phyloP scores from a whole-genome alignment of 176 grass and related monocot species.

The Zoysia japonica region DNA sequence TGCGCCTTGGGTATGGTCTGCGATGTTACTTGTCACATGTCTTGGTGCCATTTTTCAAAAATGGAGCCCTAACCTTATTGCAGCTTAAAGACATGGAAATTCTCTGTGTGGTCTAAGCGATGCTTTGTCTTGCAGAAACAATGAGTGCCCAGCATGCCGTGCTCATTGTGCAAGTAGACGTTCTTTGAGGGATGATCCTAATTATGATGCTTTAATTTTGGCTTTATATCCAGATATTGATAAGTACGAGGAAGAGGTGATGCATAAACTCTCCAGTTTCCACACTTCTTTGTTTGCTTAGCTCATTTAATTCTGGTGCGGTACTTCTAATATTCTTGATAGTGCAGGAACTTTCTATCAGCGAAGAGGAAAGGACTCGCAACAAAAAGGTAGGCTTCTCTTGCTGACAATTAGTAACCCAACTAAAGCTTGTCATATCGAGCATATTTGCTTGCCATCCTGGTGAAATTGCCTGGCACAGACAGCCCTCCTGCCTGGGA shows the following conservation, averaged over 20 bases:
- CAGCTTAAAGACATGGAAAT: constrained; percentile 8
- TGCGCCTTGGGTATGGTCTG: constrained; percentile 76
- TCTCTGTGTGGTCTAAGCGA: constrained; percentile 12
- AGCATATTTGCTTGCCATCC: no score
- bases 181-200: constrained; percentile 87
- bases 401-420: neutral
- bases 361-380: constrained; percentile 69
- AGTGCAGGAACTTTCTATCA: constrained; percentile 78
- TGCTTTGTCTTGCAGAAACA: constrained; percentile 62
- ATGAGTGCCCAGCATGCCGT: constrained; percentile 86
- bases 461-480: no score
- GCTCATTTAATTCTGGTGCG: constrained; percentile 31
- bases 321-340: constrained; percentile 36
- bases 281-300: constrained; percentile 24
- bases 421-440: no score
- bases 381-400: constrained; percentile 66
- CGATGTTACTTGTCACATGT: constrained; percentile 31
- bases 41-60: constrained; percentile 19
- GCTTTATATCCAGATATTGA: constrained; percentile 90
- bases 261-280: constrained; percentile 30
- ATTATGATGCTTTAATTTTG: constrained; percentile 83
- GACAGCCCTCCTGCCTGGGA: no score
- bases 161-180: constrained; percentile 89
- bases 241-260: constrained; percentile 92
- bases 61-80: constrained; percentile 4